phyloP scores from a whole-genome alignment of 768 basidiomycete species.

The Termitomyces sp. region DNA sequence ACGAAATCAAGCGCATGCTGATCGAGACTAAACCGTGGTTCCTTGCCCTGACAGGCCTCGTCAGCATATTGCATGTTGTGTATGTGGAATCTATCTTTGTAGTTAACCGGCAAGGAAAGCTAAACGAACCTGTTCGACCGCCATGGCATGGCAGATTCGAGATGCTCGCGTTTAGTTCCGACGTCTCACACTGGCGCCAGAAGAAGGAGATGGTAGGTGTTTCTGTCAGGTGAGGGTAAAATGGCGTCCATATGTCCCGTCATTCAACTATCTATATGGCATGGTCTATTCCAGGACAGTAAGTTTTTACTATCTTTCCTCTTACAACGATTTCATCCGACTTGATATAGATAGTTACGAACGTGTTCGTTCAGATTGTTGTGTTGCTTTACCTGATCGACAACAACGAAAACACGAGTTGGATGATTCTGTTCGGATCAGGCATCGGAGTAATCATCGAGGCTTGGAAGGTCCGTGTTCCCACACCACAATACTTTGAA shows the following conservation, averaged over 20 bases:
- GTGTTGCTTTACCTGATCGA: conserved; percentile 92
- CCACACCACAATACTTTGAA: background rate
- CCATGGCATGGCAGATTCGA: conserved; percentile 57
- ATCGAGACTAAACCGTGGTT: conserved; percentile 87
- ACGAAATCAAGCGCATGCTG: conserved; percentile 94
- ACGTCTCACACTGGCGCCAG: conserved; percentile 93
- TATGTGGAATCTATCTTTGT: conserved; percentile 32
- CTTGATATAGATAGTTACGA: conserved; percentile 62
- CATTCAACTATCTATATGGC: background rate
- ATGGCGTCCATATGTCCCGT: background rate
- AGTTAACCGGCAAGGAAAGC: conserved; percentile 1
- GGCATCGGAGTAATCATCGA: conserved; percentile 80
- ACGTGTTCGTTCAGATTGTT: conserved; percentile 89
- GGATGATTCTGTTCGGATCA: conserved; percentile 94
- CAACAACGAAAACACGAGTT: conserved; percentile 92
- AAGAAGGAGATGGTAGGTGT: conserved; percentile 95
- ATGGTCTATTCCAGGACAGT: conserved; percentile 42
- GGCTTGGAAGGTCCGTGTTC: conserved; percentile 78
- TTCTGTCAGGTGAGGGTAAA: conserved; percentile 65
- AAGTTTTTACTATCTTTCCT: conserved; percentile 11
- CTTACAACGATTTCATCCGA: background rate
- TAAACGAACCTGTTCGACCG: background rate
- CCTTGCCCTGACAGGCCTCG: conserved; percentile 75
- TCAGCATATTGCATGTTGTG: conserved; percentile 85
- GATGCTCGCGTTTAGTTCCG: conserved; percentile 92